Evolutionary conservation across 768 basidiomycete genomes (phyloP).

Genomic region (Russula sp.): DNA sequence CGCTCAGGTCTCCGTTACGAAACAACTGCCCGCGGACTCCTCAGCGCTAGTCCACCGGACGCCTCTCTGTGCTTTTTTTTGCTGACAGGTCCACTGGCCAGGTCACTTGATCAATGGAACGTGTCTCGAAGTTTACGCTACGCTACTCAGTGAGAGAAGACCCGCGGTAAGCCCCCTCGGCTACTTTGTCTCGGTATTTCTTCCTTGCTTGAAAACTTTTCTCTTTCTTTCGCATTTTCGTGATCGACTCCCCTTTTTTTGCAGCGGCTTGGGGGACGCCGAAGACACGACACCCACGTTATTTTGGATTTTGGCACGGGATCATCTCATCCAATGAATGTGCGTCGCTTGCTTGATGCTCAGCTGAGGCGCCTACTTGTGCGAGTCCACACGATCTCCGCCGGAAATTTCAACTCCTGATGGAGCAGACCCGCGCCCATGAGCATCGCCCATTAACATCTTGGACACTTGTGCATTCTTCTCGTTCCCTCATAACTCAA

Average conservation of each 20-base stretch:
- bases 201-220: background rate
- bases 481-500: background rate
- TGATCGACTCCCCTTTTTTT: background rate
- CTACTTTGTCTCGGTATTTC: background rate
- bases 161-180: too few species aligned
- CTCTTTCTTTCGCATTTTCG: background rate
- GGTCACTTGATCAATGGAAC: background rate
- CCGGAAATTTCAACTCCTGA: background rate
- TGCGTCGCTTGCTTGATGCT: background rate
- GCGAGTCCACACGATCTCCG: background rate
- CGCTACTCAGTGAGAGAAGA: too few species aligned
- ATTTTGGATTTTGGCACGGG: background rate
- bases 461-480: background rate
- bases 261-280: background rate
- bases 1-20: background rate
- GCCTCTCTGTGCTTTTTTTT: background rate
- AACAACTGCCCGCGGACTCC: background rate
- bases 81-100: background rate
- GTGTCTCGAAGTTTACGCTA: too few species aligned
- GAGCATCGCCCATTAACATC: too few species aligned
- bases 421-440: background rate
- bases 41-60: background rate
- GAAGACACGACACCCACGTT: background rate
- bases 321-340: background rate
- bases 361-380: background rate